Evolutionary conservation across 208 protist species (phyloP), one percentile per base, ranked within the genome.

Genomic region (Polymyxa betae): DNA sequence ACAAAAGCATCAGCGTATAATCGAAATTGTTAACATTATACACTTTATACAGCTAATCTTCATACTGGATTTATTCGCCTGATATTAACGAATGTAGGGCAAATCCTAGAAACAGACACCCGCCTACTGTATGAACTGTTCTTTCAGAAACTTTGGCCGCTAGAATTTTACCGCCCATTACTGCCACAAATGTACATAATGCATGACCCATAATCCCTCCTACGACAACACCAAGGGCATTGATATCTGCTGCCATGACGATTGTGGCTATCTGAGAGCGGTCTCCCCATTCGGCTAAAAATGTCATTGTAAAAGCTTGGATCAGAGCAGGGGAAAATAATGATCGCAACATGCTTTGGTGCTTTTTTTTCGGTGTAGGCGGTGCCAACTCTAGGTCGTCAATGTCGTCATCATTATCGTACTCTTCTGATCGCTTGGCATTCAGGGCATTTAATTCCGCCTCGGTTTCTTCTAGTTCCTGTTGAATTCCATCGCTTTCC

Each of bases 161-260:
- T n/a, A 93, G 92, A 24, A 92, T 0, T 38, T 68, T 60, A n/a
- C 91, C 35, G 38, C 82, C 93, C 41, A 94, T 29, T 45, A 98
- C 97, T 10, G 97, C 97, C 20, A 95, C 90, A 72, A 95, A 96
- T 0, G 97, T 98, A 95, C 97, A 98, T 68, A 98, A 88, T 12
- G 96, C 93, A 92, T 98, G 97, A 16, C 97, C 97, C 16, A 98
- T 66, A 38, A 97, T 94, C 43, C 96, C 97, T 24, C 91, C 91
- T 5, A 93, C 10, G 16, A 77, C 89, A 16, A 93, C 90, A 12
- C 91, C 91, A 29, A 45, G 0, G 0, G 89, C 44, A 40, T 92
- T 64, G 45, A 77, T n/a, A 0, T 92, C 68, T 0, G 91, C 88
- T 0, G 90, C 91, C 5, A 93, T 40, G 49, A 88, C 91, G 87